Evolutionary conservation across 768 basidiomycete species (phyloP), one percentile per base, ranked within the genome.

Genomic region (Calocera viscosa): DNA sequence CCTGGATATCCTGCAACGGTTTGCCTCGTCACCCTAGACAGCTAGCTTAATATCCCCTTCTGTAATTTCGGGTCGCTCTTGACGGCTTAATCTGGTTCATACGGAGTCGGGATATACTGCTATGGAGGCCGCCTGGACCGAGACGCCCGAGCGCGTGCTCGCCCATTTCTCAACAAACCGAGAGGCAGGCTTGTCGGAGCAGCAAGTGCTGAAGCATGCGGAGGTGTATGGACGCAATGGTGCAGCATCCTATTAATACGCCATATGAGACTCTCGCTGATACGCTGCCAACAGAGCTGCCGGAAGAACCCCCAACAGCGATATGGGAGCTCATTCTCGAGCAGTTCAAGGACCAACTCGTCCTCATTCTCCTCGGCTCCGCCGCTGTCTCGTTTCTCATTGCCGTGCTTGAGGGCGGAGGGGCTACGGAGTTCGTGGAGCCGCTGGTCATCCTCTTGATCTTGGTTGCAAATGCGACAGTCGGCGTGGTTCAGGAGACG

Each of bases 341-440:
- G 71, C 95, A 99, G 78, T 99, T 99, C 82, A 89, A 98, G 81
- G 95, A 99, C 78, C 93, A 96, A 77, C 85, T 99, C 32, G 95
- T 99, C 43, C 87, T 99, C 69, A 98, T 99, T 74, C 84, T 99
- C 35, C 87, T 99, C 53, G 94, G 83, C 1, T 96, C 94, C 1
- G 95, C 95, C 14, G 86, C 90, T 49, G 82, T 98, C 71, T 98
- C 95, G 11, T 94, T 99, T 76, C 80, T 94, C 16, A 81, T 99
- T 41, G 95, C 95, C 8, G 76, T 95, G 34, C 80, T 98, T 67
- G 95, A 99, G 73, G 67, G 70, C 64, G 68, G 66, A 19, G 68
- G 67, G 8, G 80, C 86, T 67, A 87, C 90, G 38, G 94, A 94
- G 28, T 97, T 97, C 71, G 94, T 99, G 39, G 95, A 99, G 75